Conservation (phyloP, 1,284 basidiomycete genomes). For the Cutaneotrichosporon sp. region DNA sequence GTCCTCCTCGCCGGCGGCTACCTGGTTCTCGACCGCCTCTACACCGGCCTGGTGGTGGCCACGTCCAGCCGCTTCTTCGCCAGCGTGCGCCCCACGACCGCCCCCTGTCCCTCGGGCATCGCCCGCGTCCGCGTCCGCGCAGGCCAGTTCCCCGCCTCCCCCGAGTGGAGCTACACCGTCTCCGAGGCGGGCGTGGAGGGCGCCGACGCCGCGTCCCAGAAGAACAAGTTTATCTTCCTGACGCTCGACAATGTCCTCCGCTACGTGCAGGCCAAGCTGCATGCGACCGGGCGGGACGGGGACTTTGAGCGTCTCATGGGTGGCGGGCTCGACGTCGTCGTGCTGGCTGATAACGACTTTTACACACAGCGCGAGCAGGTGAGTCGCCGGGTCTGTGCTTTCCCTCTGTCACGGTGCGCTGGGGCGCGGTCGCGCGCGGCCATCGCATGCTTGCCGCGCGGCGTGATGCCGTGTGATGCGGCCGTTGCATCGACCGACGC, state of each 20-base stretch:
- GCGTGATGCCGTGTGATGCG: no score
- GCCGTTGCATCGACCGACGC: no score
- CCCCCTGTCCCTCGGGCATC: neutral
- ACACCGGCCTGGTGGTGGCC: constrained; percentile 81
- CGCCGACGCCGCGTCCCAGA: constrained; percentile 27
- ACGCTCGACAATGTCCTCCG: constrained; percentile 76
- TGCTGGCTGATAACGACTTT: constrained; percentile 95
- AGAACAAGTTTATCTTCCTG: constrained; percentile 91
- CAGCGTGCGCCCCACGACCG: constrained; percentile 33
- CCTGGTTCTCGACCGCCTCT: constrained; percentile 82
- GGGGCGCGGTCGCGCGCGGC: no score
- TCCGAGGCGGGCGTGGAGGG: constrained; percentile 17
- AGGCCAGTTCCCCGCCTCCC: constrained; percentile 78
- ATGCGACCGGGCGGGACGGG: constrained; percentile 56
- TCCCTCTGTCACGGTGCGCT: no score
- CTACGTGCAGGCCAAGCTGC: constrained; percentile 60
- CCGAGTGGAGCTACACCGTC: constrained; percentile 69
- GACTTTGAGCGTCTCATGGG: constrained; percentile 49
- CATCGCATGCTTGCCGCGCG: no score
- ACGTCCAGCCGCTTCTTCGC: constrained; percentile 95
- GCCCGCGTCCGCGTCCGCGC: constrained; percentile 70
- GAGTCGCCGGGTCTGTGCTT: constrained; percentile 31
- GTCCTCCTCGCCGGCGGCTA: constrained; percentile 93
- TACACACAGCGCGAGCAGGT: constrained; percentile 91
- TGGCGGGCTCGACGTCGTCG: constrained; percentile 65